Evolutionary conservation across 306 rosid genomes (phyloP).

Genomic region (Lupinus albus): DNA sequence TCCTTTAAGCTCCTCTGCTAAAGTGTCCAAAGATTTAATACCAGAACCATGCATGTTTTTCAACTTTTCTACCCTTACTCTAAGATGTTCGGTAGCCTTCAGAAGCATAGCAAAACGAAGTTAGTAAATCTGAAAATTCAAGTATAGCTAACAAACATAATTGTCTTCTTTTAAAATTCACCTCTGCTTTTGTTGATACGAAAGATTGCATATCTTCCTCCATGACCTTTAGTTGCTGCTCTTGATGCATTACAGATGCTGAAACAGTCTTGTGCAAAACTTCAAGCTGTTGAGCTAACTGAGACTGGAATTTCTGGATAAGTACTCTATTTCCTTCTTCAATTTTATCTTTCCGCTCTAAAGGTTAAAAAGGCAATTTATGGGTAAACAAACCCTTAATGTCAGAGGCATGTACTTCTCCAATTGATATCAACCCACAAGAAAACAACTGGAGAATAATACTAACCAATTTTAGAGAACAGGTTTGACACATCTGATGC

Average conservation of each 20-base stretch:
- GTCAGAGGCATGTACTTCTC: conserved; percentile 14
- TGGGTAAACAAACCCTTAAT: neutral
- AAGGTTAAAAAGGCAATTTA: conserved; percentile 31
- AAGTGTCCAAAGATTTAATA: conserved; percentile 72
- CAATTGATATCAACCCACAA: neutral
- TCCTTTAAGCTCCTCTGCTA: conserved; percentile 82
- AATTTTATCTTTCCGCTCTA: conserved; percentile 90
- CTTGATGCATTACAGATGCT: conserved; percentile 84
- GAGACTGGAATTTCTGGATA: conserved; percentile 75
- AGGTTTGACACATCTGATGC: conserved; percentile 90
- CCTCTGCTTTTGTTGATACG: conserved; percentile 80
- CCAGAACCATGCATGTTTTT: conserved; percentile 84
- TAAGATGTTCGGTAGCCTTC: conserved; percentile 93
- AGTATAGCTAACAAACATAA: conserved; percentile 24
- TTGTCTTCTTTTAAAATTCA: conserved; percentile 41
- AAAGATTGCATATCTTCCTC: conserved; percentile 94
- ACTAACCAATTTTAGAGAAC: conserved; percentile 91
- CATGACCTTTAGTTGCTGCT: conserved; percentile 87
- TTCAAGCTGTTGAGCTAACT: conserved; percentile 91
- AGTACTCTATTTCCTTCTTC: conserved; percentile 79
- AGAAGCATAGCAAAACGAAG: conserved; percentile 37
- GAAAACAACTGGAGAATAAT: conserved; percentile 31
- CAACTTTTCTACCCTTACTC: conserved; percentile 69
- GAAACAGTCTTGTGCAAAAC: conserved; percentile 90
- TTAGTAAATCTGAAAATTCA: conserved; percentile 30